A percentile compares a stretch with the other conserved stretches of the same genome.
phyloP scores from a whole-genome alignment of 2,329 filamentous ascomycete species.

The Penicillium sumatraense region DNA sequence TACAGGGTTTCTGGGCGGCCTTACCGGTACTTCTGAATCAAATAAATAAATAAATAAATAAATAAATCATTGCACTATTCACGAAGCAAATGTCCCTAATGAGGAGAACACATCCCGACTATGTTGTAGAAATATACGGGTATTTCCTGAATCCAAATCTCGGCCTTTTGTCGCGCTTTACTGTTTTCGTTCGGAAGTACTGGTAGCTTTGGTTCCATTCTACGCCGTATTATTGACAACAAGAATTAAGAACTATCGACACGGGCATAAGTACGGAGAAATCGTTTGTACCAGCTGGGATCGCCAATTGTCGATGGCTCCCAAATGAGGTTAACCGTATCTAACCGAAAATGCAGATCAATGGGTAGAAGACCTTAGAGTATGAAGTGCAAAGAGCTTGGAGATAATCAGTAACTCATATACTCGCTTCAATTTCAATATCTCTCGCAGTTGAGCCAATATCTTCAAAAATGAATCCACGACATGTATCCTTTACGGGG shows the following conservation, averaged over 20 bases:
- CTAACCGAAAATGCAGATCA: not conserved
- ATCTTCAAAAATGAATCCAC: not conserved
- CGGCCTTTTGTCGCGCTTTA: not conserved
- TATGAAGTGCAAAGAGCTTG: not conserved
- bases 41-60: not conserved
- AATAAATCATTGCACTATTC: not conserved
- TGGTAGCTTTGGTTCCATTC: not conserved
- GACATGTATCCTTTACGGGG: not conserved
- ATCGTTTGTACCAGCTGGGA: not conserved
- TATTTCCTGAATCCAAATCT: not conserved
- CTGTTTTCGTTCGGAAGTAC: not conserved
- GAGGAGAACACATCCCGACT: not conserved
- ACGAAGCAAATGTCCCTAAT: not conserved
- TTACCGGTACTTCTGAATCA: not conserved
- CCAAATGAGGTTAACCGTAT: not conserved
- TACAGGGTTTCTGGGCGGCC: not conserved
- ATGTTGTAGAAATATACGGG: not conserved
- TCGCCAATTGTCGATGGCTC: not conserved
- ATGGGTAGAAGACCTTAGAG: not conserved
- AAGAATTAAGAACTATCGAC: not conserved
- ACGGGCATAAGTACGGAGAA: not conserved
- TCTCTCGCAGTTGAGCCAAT: not conserved
- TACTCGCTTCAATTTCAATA: not conserved
- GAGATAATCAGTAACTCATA: not conserved
- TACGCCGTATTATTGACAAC: not conserved